Base-by-base conservation (phyloP, 1,284 basidiomycete species). In the Pseudozyma tsukubaensis region DNA sequence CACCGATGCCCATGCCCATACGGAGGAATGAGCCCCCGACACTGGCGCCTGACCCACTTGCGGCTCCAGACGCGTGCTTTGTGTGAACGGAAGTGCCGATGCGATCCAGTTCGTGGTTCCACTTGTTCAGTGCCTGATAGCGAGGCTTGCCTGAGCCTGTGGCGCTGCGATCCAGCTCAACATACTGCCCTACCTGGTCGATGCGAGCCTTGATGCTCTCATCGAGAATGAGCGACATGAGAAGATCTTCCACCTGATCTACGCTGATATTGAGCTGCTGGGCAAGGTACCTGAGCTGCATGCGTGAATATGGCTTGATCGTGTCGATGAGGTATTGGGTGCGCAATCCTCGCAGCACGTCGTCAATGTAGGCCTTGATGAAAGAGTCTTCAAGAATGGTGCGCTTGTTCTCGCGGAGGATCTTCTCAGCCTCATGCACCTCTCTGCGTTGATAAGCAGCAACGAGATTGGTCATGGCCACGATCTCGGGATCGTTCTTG, bases 291-390 rank as follows among this genome's bases (percentile, higher is more conserved):
- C 90, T 89, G 44, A 98, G 88, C 84, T 97, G 94, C 49, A 99
- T 88, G 37, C 94, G 89, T 1, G 93, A 95, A 86, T 99, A 99
- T 1, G 95, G 94, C 85, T 94, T 95, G 88, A 99, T 95, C 69
- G 97, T 90, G 84, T 98, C 96, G 76, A 98, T 94, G 67, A 99
- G 90, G 85, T 97, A 99, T 81, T 96, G 94, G 0, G 95, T 98
- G 5, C 96, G 89, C 53, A 99, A 87, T 79, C 93, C 95, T 45
- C 92, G 91, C 52, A 99, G 88, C 12, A 99, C 90, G 84, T 99
- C 97, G 70, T 94, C 94, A 62, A 99, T 97, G 86, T 98, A 97
- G 19, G 88, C 89, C 43, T 91, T 89, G 83, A 99, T 98, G 87
- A 99, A 99, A 0, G 89, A 85, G 82, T 99, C 96, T 70, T 93